Conservation (phyloP, 2,329 filamentous ascomycete genomes). For the Monilinia fructigena region DNA sequence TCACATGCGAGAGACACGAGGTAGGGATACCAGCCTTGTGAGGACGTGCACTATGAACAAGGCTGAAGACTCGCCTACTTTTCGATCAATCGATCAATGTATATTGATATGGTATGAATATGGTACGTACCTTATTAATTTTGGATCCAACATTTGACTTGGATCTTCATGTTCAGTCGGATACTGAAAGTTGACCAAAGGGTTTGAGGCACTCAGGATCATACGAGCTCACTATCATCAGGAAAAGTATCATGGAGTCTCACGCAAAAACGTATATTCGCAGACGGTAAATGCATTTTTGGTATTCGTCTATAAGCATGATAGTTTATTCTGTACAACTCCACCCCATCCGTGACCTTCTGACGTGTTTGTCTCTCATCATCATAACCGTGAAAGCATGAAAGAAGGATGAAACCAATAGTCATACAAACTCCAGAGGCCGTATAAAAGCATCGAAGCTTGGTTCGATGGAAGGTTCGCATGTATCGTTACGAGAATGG, state of each 20-base stretch:
- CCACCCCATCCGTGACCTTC: conserved; percentile 13
- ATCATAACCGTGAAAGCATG: conserved; percentile 20
- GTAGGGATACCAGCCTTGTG: conserved; percentile 13
- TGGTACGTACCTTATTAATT: background rate
- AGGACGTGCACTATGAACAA: conserved; percentile 12
- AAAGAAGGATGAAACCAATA: conserved; percentile 11
- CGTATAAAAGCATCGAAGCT: conserved; percentile 11
- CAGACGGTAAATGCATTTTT: conserved; percentile 2
- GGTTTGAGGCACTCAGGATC: background rate
- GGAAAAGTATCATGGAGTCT: background rate
- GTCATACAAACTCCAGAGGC: conserved; percentile 7
- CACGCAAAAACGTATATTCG: background rate
- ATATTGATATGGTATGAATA: background rate
- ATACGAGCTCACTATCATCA: background rate
- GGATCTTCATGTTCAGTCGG: no score
- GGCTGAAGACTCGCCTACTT: conserved; percentile 6
- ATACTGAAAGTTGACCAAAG: no score
- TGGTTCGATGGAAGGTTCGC: conserved; percentile 9
- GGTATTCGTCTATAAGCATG: conserved; percentile 21
- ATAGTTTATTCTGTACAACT: conserved; percentile 14
- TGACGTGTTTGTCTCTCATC: conserved; percentile 16
- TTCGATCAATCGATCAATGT: background rate
- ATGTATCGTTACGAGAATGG: conserved; percentile 1
- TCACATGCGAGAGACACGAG: conserved; percentile 21
- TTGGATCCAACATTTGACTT: no score